Conservation (phyloP, 2,329 filamentous ascomycete genomes). For the Metarhizium rileyi region DNA sequence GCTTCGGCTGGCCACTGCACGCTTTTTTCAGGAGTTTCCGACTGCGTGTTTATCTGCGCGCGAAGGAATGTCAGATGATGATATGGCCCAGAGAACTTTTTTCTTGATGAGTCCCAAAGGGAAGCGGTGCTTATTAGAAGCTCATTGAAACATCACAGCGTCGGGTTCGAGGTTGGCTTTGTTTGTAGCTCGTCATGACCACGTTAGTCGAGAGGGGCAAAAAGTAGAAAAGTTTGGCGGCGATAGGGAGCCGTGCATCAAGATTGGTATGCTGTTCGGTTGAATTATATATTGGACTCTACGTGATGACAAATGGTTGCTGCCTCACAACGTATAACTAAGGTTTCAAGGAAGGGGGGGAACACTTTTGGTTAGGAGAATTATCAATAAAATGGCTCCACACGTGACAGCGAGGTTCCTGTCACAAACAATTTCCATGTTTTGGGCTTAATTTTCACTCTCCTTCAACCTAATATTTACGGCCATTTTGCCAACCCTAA, state of each 20-base stretch:
- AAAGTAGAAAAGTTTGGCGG: not conserved
- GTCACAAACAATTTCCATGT: not conserved
- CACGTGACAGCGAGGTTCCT: not conserved
- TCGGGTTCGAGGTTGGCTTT: not conserved
- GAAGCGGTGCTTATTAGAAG: constrained; percentile 21
- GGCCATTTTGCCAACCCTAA: not conserved
- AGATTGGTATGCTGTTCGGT: not conserved
- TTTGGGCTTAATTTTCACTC: not conserved
- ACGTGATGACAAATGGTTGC: too few species aligned
- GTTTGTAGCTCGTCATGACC: not conserved
- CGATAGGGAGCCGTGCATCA: not conserved
- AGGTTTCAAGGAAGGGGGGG: too few species aligned
- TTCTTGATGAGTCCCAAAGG: constrained; percentile 24
- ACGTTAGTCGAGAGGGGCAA: not conserved
- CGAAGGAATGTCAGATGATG: constrained; percentile 24
- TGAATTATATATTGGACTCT: not conserved
- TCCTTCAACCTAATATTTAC: not conserved
- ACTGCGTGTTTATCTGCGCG: constrained; percentile 19
- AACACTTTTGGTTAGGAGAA: too few species aligned
- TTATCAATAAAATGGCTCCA: not conserved
- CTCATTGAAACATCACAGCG: not conserved
- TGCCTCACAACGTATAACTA: too few species aligned
- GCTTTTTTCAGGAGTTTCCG: constrained; percentile 41
- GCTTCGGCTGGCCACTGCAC: constrained; percentile 38
- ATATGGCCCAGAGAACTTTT: constrained; percentile 24